Conservation (phyloP, 495 filamentous ascomycete genomes). For the Hapsidospora chrysogenum region DNA sequence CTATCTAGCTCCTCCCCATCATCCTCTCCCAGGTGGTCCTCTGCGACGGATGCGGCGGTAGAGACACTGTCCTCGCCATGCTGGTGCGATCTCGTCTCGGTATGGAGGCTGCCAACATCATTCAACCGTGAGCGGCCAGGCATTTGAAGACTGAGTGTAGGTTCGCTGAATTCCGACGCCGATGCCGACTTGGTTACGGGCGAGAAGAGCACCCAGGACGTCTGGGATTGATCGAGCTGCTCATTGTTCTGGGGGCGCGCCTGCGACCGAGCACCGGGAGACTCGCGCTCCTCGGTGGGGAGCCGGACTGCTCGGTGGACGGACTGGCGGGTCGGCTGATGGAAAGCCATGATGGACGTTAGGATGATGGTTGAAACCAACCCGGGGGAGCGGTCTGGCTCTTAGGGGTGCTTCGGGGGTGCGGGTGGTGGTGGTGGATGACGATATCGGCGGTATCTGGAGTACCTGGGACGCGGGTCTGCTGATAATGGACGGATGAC, state of each 20-base stretch:
- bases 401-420: too few relatives aligned
- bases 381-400: too few relatives aligned
- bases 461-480: too few relatives aligned
- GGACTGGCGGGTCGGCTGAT: slow-evolving; percentile 50
- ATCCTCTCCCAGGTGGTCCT: slow-evolving; percentile 40
- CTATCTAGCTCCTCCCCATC: slow-evolving; percentile 83
- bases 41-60: slow-evolving; percentile 25
- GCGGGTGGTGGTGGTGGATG: too few relatives aligned
- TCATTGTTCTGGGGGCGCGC: neutral
- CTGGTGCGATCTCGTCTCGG: slow-evolving; percentile 33
- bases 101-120: slow-evolving; percentile 72
- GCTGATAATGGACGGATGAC: too few relatives aligned
- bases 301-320: slow-evolving; percentile 39
- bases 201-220: slow-evolving; percentile 86
- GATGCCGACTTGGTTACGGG: slow-evolving; percentile 30
- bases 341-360: slow-evolving; percentile 79
- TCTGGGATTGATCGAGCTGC: slow-evolving; percentile 51
- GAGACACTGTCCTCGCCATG: slow-evolving; percentile 21
- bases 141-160: slow-evolving; percentile 27
- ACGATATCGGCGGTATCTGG: too few relatives aligned
- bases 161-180: neutral
- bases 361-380: too few relatives aligned
- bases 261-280: neutral
- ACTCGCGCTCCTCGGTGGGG: slow-evolving; percentile 6
- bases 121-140: slow-evolving; percentile 59